Evolutionary conservation across 1,284 basidiomycete genomes (phyloP), one percentile per base, ranked within the genome.

Genomic region (Inonotus hispidus): DNA sequence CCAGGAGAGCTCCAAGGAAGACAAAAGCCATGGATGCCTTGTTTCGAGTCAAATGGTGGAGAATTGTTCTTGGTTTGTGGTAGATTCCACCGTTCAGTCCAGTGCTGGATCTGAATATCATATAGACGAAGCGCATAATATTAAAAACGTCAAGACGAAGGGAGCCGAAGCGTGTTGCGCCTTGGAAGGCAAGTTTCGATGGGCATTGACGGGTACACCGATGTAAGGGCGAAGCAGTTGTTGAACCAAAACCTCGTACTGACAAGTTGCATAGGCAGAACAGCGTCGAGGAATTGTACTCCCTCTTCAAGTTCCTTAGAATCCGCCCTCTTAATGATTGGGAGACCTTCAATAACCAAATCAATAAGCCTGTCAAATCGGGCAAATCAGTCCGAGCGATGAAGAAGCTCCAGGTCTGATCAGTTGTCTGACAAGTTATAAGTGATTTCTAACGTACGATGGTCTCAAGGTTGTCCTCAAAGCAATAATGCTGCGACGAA

Each of bases 41-140:
- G 14, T 97, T 93, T 67, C 80, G 82, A 11, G 78, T 91, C 49
- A 84, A 86, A 66, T 98, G 93, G 93, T 88, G 85, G 72, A 81
- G 95, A 6, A 79, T 96, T 56, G 90, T 96, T 16, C 79, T 97
- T 0, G 93, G 92, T 92, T 64, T 27, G 53, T 56, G 23, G 14
- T 35, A 37, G 14, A 5, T n/a, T n/a, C 27, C 23, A 46, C 19
- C 7, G 8, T 76, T 70, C 29, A 8, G 41, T 6, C 39, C 55
- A 45, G 2, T 50, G 39, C 38, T 55, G 16, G 41, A 8, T 25
- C 53, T 39, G 47, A 8, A 23, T 3, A n/a, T 11, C 49, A 37
- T 27, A 52, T 61, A 93, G 95, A 98, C 69, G 96, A 99, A 71
- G 96, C 96, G 0, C 96, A 99, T 70, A 95, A 92, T 69, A 98